Evolutionary conservation across 495 filamentous ascomycete genomes (phyloP).

Genomic region (Penicillium angulare): DNA sequence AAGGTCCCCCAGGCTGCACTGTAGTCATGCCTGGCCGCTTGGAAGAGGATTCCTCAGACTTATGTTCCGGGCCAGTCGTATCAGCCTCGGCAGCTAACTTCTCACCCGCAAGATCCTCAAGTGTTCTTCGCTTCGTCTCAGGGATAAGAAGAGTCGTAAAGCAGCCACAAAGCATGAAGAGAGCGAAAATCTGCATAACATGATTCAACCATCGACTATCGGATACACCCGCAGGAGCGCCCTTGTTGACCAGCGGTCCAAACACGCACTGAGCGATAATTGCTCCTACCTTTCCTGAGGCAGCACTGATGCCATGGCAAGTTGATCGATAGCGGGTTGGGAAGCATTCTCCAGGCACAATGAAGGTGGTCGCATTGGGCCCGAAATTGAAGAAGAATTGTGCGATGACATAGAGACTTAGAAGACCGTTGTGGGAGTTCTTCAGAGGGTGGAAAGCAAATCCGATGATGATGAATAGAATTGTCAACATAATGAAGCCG

Average conservation of each 20-base stretch:
- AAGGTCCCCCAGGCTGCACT: no score
- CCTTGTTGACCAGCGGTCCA: constrained; percentile 43
- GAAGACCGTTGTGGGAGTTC: constrained; percentile 48
- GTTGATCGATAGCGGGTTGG: constrained; percentile 84
- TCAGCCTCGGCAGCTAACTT: neutral
- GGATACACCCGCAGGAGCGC: constrained; percentile 30
- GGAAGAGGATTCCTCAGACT: neutral
- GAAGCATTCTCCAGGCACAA: constrained; percentile 87
- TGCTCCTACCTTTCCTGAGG: constrained; percentile 77
- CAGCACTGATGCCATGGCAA: constrained; percentile 82
- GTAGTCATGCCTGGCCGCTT: neutral
- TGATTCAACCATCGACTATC: constrained; percentile 70
- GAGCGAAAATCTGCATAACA: constrained; percentile 75
- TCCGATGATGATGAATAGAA: constrained; percentile 74
- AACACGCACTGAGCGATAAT: constrained; percentile 54
- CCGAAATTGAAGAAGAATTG: constrained; percentile 88
- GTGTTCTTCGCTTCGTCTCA: constrained; percentile 72
- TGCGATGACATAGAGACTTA: constrained; percentile 76
- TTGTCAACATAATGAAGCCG: constrained; percentile 72
- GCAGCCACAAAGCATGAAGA: constrained; percentile 75
- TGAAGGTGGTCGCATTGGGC: constrained; percentile 87
- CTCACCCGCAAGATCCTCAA: constrained; percentile 21
- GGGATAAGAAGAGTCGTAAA: constrained; percentile 66
- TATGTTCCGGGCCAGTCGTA: neutral
- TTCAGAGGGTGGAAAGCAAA: constrained; percentile 57